Conservation (phyloP, 148 eudicot genomes). For the Euryodendron excelsum region DNA sequence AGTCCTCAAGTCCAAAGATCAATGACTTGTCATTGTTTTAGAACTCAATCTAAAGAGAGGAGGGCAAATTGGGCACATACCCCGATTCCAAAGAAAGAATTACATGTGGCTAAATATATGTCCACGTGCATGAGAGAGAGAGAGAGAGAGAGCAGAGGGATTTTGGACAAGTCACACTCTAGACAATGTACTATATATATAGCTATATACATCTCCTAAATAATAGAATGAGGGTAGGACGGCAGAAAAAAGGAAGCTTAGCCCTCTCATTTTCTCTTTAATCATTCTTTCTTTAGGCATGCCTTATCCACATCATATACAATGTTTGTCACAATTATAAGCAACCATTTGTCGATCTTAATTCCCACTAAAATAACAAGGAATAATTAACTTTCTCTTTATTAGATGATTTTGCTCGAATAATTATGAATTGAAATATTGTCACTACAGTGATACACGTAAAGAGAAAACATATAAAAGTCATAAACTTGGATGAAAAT, state of each 20-base stretch:
- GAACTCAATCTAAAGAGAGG: background rate
- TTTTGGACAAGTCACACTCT: conserved; percentile 1
- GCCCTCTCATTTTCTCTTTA: background rate
- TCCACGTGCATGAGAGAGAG: background rate
- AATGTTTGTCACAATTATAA: background rate
- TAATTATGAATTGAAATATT: background rate
- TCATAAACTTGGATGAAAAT: no score
- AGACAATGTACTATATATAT: background rate
- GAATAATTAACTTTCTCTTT: background rate
- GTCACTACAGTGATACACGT: no score
- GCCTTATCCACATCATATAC: no score
- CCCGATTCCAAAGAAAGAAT: background rate
- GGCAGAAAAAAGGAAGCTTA: background rate
- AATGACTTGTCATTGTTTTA: background rate
- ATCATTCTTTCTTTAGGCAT: background rate
- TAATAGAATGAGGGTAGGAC: background rate
- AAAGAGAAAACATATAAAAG: no score
- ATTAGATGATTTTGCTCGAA: background rate
- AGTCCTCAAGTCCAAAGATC: conserved; percentile 14
- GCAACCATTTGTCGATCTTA: conserved; percentile 1
- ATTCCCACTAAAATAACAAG: background rate
- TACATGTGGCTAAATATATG: no score
- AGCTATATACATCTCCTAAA: background rate
- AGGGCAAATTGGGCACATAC: background rate
- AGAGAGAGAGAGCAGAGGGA: background rate